Base-by-base conservation (phyloP, 345 rosid genomes). In the Rubroshorea leprosula region DNA sequence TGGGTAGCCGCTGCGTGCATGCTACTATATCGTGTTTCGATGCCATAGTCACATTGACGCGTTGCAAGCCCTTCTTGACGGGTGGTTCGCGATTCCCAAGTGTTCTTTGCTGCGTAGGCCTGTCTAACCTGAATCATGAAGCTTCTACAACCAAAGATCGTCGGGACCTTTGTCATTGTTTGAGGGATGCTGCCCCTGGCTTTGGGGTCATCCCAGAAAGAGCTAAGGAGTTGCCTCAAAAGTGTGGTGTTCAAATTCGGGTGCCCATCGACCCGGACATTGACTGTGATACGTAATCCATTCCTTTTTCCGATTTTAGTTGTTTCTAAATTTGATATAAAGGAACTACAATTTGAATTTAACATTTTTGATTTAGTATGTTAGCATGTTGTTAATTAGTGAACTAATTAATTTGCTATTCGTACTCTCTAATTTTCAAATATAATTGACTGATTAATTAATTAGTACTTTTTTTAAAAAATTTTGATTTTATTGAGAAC, bases 241-340 rank as follows among this genome's bases (percentile, higher is more conserved):
- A 16, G 2, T 71, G 79, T 44, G 49, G 62, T 38, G 35, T 75
- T 25, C 12, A 20, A 11, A 35, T 54, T 29, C 45, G 63, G 0
- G 68, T 64, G 18, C 70, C 75, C 7, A 49, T 67, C 22, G 68
- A 23, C 49, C 75, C 79, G 0, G 14, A n/a, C 2, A n/a, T 64
- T 5, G 65, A 71, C 14, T 75, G 73, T 58, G 43, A 22, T 65
- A 71, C 23, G 79, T 71, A 54, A n/a, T n/a, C n/a, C n/a, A n/a
- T n/a, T n/a, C n/a, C n/a, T n/a, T n/a, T n/a, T n/a, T n/a, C n/a
- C n/a, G n/a, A n/a, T n/a, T n/a, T n/a, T n/a, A n/a, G n/a, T n/a
- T n/a, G n/a, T n/a, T n/a, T n/a, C n/a, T n/a, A n/a, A n/a, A n/a
- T n/a, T n/a, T n/a, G n/a, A n/a, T n/a, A n/a, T n/a, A n/a, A n/a